phyloP scores from a whole-genome alignment of 306 rosid genomes.

The Myrica gale region DNA sequence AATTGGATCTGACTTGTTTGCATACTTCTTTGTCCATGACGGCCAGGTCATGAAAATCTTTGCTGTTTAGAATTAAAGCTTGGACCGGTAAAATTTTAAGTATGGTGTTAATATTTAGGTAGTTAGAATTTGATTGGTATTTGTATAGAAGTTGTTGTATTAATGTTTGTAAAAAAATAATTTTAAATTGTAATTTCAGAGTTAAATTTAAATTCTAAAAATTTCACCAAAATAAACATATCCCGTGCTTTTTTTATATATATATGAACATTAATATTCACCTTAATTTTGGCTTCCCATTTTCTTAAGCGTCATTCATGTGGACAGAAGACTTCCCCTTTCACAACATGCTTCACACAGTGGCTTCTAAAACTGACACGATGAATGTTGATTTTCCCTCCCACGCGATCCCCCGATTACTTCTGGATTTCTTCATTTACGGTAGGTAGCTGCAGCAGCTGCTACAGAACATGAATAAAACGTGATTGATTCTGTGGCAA shows the following conservation, averaged over 20 bases:
- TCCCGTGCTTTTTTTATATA: neutral
- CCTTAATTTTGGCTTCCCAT: neutral
- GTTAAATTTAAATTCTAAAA: too few species aligned
- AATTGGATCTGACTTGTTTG: too few species aligned
- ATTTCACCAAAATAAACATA: too few species aligned
- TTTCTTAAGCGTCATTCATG: neutral
- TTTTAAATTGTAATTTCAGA: too few species aligned
- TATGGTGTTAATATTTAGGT: too few species aligned
- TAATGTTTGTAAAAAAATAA: too few species aligned
- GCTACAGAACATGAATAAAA: slow-evolving; percentile 39
- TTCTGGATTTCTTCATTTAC: slow-evolving; percentile 21
- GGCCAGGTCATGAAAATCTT: too few species aligned
- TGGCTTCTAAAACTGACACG: neutral
- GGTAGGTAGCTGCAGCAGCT: slow-evolving; percentile 3
- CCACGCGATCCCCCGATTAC: neutral
- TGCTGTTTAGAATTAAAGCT: neutral
- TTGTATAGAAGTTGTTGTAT: too few species aligned
- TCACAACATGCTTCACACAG: neutral
- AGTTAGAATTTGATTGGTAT: too few species aligned
- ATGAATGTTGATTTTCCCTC: neutral
- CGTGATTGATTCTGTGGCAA: slow-evolving; percentile 44
- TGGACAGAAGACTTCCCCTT: neutral
- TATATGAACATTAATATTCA: neutral
- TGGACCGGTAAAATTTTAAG: too few species aligned
- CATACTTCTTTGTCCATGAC: too few species aligned